These are phyloP conservation scores for Trametes coccinea DNA, from an alignment of 768 basidiomycete genomes.

Conservation along the genomic window DNA sequence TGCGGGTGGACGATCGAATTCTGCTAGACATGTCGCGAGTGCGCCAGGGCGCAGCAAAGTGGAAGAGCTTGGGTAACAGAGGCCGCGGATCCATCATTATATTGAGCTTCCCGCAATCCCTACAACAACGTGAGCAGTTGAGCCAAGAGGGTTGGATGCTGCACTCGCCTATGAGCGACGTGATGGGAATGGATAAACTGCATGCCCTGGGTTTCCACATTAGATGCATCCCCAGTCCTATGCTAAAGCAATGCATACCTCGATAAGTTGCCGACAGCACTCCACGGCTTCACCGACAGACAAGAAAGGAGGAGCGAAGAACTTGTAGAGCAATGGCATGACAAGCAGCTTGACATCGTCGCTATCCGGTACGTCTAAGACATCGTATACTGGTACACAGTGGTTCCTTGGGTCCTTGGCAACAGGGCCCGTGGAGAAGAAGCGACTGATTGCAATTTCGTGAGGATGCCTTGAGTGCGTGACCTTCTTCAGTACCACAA, in stretches of 20 bases:
- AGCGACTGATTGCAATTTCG: constrained; percentile 7
- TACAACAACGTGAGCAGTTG: background rate
- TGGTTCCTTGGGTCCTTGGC: constrained; percentile 27
- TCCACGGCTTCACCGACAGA: constrained; percentile 39
- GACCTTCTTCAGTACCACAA: constrained; percentile 23
- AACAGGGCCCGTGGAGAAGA: constrained; percentile 8
- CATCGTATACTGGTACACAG: constrained; percentile 25
- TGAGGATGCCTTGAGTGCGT: constrained; percentile 17
- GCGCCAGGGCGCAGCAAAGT: constrained; percentile 19
- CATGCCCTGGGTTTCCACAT: constrained; percentile 29
- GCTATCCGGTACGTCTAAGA: constrained; percentile 19
- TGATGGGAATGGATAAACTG: constrained; percentile 37
- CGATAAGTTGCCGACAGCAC: constrained; percentile 36
- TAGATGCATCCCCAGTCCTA: too few species aligned
- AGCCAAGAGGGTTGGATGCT: too few species aligned
- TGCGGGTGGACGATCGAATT: constrained; percentile 33
- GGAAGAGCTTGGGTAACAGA: constrained; percentile 33
- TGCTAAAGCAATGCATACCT: constrained; percentile 22
- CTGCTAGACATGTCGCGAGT: constrained; percentile 25
- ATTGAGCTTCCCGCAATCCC: constrained; percentile 20
- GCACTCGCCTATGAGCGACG: constrained; percentile 38
- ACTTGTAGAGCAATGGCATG: constrained; percentile 34
- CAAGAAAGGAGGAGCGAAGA: constrained; percentile 32
- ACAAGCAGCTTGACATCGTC: constrained; percentile 26
- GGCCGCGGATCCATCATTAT: constrained; percentile 22